Evolutionary conservation across 768 basidiomycete genomes (phyloP), one percentile per base, ranked within the genome.

Genomic region (Lactarius hatsudake): DNA sequence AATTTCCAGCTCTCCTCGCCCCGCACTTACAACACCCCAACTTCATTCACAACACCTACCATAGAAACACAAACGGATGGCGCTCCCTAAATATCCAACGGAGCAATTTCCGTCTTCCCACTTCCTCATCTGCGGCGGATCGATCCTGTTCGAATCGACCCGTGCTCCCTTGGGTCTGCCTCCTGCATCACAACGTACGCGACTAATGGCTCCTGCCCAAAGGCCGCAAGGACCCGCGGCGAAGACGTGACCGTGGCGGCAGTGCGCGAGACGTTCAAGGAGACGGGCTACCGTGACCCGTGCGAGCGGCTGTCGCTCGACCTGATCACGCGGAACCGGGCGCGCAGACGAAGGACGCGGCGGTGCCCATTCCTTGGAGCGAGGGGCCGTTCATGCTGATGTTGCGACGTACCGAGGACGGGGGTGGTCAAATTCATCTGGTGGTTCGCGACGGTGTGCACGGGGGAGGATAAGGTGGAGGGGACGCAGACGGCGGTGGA

Each of bases 181-280:
- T 76, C n/a, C 66, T 79, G 10, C 72, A 69, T 58, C 74, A 77
- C 48, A 68, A 62, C 36, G 66, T 65, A 2, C 73, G 76, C 34
- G 57, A 73, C 30, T 74, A 78, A 57, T 79, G 75, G 71, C 71
- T 86, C 5, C 81, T 88, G 12, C 84, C 88, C 40, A 88, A 87
- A 68, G 88, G n/a, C 5, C 80, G 86, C 38, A 87, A 88, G 72
- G 85, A 88, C 72, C n/a, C 73, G 78, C 2, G 26, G 26, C 26
- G 87, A 88, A 74, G 75, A 77, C 5, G 76, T 86, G 20, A 81
- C 83, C 63, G 70, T 64, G 1, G 78, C 87, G 2, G 87, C 87
- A 0, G 67, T 86, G 6, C 79, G 88, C n/a, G 87, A 89, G 76
- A 86, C 86, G 0, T 86, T 79, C 72, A 88, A 87, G 72, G 87